These are phyloP conservation scores for Powellomyces hirtus DNA, from an alignment of 192 early-diverging fungal genomes.

Conservation along the genomic window DNA sequence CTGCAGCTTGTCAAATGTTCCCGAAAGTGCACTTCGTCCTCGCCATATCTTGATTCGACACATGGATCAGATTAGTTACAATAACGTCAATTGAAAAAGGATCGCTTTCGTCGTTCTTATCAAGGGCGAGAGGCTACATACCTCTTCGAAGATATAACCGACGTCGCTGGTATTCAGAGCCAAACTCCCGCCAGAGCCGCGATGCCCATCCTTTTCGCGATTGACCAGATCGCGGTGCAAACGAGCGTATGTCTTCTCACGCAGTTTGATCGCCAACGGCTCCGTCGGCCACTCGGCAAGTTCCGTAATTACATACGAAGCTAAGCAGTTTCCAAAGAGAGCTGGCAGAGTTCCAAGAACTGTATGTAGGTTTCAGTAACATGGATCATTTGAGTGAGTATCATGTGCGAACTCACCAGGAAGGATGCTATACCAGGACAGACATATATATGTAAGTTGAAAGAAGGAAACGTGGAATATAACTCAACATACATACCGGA, in stretches of 20 bases:
- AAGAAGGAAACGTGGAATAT: no score
- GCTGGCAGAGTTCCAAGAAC: constrained; percentile 85
- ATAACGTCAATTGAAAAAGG: no score
- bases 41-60: no score
- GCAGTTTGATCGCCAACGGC: constrained; percentile 47
- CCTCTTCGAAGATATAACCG: constrained; percentile 85
- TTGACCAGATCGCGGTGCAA: constrained; percentile 70
- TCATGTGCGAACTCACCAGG: no score
- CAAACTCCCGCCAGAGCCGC: constrained; percentile 15
- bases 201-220: constrained; percentile 47
- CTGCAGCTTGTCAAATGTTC: constrained; percentile 58
- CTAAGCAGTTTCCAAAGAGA: constrained; percentile 92
- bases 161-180: constrained; percentile 68
- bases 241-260: constrained; percentile 70
- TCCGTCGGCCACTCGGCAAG: constrained; percentile 40
- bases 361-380: constrained; percentile 5
- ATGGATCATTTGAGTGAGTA: background rate
- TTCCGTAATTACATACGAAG: constrained; percentile 73
- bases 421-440: no score
- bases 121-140: constrained; percentile 14
- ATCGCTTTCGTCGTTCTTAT: no score
- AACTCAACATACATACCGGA: constrained; percentile 52
- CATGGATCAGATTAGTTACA: no score
- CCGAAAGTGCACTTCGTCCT: constrained; percentile 74
- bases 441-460: no score